These are phyloP conservation scores for Cercophora newfieldiana DNA, from an alignment of 495 filamentous ascomycete species.

Conservation along the genomic window DNA sequence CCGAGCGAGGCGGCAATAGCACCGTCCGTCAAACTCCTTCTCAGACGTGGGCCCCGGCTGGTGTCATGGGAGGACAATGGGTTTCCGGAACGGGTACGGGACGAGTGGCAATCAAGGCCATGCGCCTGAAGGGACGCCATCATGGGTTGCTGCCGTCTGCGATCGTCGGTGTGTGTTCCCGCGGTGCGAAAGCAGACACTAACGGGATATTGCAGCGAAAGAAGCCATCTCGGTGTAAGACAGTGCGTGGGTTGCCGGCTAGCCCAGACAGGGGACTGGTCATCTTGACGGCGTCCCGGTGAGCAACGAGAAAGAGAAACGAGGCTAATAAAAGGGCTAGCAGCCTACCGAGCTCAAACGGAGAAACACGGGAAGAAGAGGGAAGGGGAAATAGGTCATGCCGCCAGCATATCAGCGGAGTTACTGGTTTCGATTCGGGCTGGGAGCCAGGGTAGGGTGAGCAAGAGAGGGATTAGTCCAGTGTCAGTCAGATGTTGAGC, in stretches of 20 bases:
- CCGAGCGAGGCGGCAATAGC: not conserved
- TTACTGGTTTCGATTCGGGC: conserved; percentile 1
- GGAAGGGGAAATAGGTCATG: not conserved
- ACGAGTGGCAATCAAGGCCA: conserved; percentile 12
- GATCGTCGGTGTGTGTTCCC: conserved; percentile 1
- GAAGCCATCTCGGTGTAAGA: conserved; percentile 2
- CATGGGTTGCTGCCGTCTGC: conserved; percentile 14
- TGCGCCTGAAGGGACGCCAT: conserved; percentile 7
- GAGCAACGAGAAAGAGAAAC: not conserved
- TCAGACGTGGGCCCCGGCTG: not conserved
- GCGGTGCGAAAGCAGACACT: not conserved
- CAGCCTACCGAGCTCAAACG: not conserved
- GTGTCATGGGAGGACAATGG: not conserved
- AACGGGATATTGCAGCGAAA: conserved; percentile 3
- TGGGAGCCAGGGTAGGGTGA: not conserved
- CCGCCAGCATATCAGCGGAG: not conserved
- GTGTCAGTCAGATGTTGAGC: not conserved
- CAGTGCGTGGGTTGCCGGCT: not conserved
- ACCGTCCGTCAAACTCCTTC: not conserved
- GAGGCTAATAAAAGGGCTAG: not conserved
- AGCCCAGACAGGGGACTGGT: not conserved
- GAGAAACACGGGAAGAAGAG: not conserved
- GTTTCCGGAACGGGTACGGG: conserved; percentile 11
- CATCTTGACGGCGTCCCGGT: not conserved
- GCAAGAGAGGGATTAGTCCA: not conserved